These are phyloP conservation scores for Ceratocystis variospora DNA, from an alignment of 2,329 filamentous ascomycete species.

Conservation along the genomic window DNA sequence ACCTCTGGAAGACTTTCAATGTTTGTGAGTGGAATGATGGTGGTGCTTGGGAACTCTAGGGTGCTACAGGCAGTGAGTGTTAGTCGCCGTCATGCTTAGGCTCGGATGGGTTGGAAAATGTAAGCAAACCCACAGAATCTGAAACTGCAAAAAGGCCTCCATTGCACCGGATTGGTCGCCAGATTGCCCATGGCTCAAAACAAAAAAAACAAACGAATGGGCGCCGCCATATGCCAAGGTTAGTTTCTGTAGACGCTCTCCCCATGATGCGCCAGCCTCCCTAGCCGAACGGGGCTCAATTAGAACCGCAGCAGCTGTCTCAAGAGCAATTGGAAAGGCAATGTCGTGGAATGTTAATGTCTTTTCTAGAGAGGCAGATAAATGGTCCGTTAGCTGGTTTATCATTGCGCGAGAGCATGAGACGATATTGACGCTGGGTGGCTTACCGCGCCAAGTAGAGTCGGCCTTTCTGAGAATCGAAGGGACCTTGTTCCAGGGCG, in stretches of 20 bases:
- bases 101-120: no score
- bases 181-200: constrained; percentile 26
- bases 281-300: not conserved
- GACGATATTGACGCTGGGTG: not conserved
- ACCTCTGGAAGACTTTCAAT: constrained; percentile 27
- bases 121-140: constrained; percentile 30
- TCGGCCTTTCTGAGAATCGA: constrained; percentile 22
- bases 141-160: constrained; percentile 30
- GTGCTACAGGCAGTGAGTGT: constrained; percentile 19
- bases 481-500: constrained; percentile 27
- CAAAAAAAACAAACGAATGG: constrained; percentile 33
- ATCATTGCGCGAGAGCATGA: not conserved
- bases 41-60: constrained; percentile 28
- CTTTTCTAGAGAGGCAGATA: constrained; percentile 27
- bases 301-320: constrained; percentile 6
- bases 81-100: constrained; percentile 3
- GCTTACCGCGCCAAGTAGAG: constrained; percentile 24
- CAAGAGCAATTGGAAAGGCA: constrained; percentile 27
- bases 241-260: constrained; percentile 30
- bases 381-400: not conserved
- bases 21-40: constrained; percentile 32
- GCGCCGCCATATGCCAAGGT: constrained; percentile 29
- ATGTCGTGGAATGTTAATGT: constrained; percentile 34
- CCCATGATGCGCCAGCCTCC: constrained; percentile 19
- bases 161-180: constrained; percentile 22